Evolutionary conservation across 129 eudicot genomes (phyloP).

Genomic region (Arctium lappa): DNA sequence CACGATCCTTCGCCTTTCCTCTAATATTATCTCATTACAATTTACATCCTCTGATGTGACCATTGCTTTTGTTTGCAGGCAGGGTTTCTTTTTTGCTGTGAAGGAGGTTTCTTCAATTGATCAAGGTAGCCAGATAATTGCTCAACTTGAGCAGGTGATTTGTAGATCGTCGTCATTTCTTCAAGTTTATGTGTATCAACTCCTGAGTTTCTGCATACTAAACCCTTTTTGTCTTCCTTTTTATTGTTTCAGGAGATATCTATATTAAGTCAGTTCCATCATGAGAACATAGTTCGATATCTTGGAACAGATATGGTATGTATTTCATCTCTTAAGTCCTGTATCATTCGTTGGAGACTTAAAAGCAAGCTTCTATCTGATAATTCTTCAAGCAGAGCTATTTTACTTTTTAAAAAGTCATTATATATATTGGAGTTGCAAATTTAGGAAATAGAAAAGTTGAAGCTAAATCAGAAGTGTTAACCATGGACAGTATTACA

Average conservation of each 20-base stretch:
- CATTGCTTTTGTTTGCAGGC: constrained; percentile 32
- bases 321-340: not conserved
- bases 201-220: not conserved
- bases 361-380: too few relatives aligned
- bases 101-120: constrained; percentile 63
- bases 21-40: too few relatives aligned
- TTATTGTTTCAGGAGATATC: constrained; percentile 51
- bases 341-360: not conserved
- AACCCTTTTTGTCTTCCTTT: too few relatives aligned
- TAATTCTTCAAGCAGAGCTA: too few relatives aligned
- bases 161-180: not conserved
- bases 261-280: constrained; percentile 50
- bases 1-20: too few relatives aligned
- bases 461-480: too few relatives aligned
- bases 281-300: constrained; percentile 59
- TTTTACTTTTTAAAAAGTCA: too few relatives aligned
- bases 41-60: too few relatives aligned
- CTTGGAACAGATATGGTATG: constrained; percentile 54
- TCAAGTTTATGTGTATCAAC: not conserved
- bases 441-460: too few relatives aligned
- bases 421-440: too few relatives aligned
- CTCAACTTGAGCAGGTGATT: constrained; percentile 59
- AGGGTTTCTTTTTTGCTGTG: constrained; percentile 66
- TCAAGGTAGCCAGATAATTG: constrained; percentile 37
- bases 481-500: too few relatives aligned